Base-by-base conservation (phyloP, 192 early-diverging fungal species). In the Podila epigama region DNA sequence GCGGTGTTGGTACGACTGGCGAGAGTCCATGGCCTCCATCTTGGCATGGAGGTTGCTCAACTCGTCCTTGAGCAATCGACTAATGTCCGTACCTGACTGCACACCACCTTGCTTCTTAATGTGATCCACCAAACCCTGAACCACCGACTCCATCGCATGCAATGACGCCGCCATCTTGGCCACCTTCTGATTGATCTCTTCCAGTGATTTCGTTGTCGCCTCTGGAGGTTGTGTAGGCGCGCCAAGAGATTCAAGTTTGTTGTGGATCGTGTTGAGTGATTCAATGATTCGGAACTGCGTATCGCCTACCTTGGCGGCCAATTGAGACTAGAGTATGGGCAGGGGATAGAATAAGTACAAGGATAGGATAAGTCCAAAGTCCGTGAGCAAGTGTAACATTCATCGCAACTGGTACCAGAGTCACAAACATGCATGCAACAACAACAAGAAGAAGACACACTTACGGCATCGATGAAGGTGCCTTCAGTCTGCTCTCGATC, bases 11-110 rank as follows among this genome's bases (percentile, higher is more conserved):
- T 64, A 64, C 39, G 66, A 58, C 48, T 77, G 73, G 20, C 73
- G 53, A 11, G 60, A 22, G 16, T 77, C 73, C 60, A 77, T 77
- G 29, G 68, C 73, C 53, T 77, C 73, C 73, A 77, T 77, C 66
- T 77, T 77, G 29, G 54, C 31, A 44, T 77, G 68, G 29, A 77
- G 18, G 18, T 31, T 77, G 15, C 31, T 42, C 20, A 77, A 13
- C 34, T 77, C 73, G 37, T 77, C 73, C 53, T 68, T 77, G 22
- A 77, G 33, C 0, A 77, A 48, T 39, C 44, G 68, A 35, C 50
- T 59, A 32, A 77, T 63, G 32, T 77, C 73, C 7, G 44, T 18
- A 7, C 16, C 20, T 10, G 18, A 27, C 2, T 32, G 6, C 4
- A 62, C 42, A 4, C 72, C 64, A 1, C 66, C 66, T 29, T 77